These are phyloP conservation scores for Oryza nivara DNA, from an alignment of 176 grass and related monocot genomes.

Conservation along the genomic window DNA sequence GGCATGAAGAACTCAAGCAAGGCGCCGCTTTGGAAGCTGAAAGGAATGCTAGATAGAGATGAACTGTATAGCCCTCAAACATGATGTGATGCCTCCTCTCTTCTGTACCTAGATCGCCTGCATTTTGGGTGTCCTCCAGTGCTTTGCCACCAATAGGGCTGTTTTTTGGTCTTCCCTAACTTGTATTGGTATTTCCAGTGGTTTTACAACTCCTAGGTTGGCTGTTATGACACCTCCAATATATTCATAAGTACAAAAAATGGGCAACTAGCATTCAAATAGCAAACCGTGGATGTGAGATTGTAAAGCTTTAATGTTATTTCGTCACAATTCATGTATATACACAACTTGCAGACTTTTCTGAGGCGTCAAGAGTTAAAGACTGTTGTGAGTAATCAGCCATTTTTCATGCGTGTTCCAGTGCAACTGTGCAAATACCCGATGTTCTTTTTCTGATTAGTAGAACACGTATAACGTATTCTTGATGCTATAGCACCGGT, in stretches of 20 bases:
- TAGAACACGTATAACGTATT: background rate
- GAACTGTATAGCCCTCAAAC: slow-evolving; percentile 60
- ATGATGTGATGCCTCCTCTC: slow-evolving; percentile 35
- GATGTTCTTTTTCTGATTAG: background rate
- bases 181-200: slow-evolving; percentile 46
- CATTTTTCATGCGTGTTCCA: background rate
- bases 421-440: background rate
- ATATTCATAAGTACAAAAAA: slow-evolving; percentile 56
- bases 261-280: slow-evolving; percentile 42
- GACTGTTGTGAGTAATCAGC: slow-evolving; percentile 7
- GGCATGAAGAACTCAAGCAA: slow-evolving; percentile 56
- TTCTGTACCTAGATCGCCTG: slow-evolving; percentile 54
- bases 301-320: slow-evolving; percentile 57
- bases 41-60: slow-evolving; percentile 56
- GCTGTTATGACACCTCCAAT: slow-evolving; percentile 50
- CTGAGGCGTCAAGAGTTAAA: slow-evolving; percentile 18
- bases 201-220: slow-evolving; percentile 53
- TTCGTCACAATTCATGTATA: slow-evolving; percentile 55
- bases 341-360: slow-evolving; percentile 44
- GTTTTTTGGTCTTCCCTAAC: slow-evolving; percentile 59
- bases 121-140: slow-evolving; percentile 46
- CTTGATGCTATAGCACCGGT: background rate
- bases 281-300: slow-evolving; percentile 48
- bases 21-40: slow-evolving; percentile 60
- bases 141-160: slow-evolving; percentile 61